Evolutionary conservation across 2,329 filamentous ascomycete species (phyloP).

Genomic region (Cladophialophora immunda): DNA sequence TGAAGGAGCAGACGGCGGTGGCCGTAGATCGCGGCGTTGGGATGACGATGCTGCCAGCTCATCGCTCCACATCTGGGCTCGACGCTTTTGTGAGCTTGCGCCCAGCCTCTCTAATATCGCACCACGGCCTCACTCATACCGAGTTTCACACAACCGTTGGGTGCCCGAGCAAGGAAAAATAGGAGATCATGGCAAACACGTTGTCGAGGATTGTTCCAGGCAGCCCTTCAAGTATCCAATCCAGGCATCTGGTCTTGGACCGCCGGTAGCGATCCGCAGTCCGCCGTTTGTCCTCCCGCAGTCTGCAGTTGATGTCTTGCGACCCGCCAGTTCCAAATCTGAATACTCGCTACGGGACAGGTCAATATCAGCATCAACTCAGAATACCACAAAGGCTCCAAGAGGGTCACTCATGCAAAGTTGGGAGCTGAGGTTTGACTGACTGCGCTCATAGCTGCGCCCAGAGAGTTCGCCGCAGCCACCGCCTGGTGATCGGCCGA

Average conservation of each 20-base stretch:
- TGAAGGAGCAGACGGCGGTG: slow-evolving; percentile 2
- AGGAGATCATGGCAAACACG: slow-evolving; percentile 29
- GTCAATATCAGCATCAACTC: slow-evolving; percentile 15
- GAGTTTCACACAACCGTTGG: neutral
- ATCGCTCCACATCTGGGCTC: slow-evolving; percentile 20
- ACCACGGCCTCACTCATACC: slow-evolving; percentile 13
- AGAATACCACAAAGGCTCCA: slow-evolving; percentile 7
- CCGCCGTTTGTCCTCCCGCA: slow-evolving; percentile 9
- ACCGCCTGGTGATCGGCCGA: slow-evolving; percentile 25
- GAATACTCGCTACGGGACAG: neutral
- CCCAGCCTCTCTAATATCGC: slow-evolving; percentile 25
- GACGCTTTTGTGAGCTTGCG: slow-evolving; percentile 2
- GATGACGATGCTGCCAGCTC: slow-evolving; percentile 31
- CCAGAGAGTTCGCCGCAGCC: slow-evolving; percentile 22
- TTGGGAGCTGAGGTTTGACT: slow-evolving; percentile 16
- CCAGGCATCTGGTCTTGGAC: slow-evolving; percentile 14
- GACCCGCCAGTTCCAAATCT: neutral
- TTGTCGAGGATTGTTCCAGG: slow-evolving; percentile 11
- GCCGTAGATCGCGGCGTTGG: slow-evolving; percentile 10
- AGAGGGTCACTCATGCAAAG: slow-evolving; percentile 22
- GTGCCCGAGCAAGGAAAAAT: slow-evolving; percentile 17
- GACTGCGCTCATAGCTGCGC: slow-evolving; percentile 10
- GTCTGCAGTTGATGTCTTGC: slow-evolving; percentile 1
- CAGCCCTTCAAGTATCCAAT: slow-evolving; percentile 17
- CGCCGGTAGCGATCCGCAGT: slow-evolving; percentile 20